Percentiles rank a stretch among this genome's conserved stretches.
Evolutionary conservation across 352 stramenopile genomes (phyloP).

Genomic region (Poterioochromonas sp.): DNA sequence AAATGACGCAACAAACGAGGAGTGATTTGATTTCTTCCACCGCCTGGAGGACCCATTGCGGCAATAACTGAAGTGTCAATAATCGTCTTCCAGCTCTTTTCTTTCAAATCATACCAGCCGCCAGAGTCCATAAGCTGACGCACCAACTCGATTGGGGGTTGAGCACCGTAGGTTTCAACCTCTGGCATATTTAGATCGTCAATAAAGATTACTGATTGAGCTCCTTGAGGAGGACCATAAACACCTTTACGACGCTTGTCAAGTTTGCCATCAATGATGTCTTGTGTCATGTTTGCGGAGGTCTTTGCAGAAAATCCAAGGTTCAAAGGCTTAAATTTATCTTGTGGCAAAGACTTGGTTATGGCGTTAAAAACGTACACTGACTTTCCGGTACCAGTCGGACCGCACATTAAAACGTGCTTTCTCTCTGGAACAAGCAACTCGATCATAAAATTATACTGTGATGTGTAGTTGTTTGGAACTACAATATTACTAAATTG

Average conservation of each 20-base stretch:
- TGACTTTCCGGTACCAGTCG: slow-evolving; percentile 81
- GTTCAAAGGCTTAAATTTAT: slow-evolving; percentile 68
- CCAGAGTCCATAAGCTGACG: slow-evolving; percentile 74
- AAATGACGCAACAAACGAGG: slow-evolving; percentile 79
- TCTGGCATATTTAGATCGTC: slow-evolving; percentile 91
- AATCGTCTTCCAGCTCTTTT: slow-evolving; percentile 78
- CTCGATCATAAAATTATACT: slow-evolving; percentile 72
- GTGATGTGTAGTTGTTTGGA: slow-evolving; percentile 78
- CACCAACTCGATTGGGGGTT: slow-evolving; percentile 80
- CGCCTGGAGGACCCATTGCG: slow-evolving; percentile 78
- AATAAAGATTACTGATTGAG: slow-evolving; percentile 72
- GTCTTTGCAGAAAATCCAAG: slow-evolving; percentile 84
- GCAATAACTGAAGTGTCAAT: slow-evolving; percentile 75
- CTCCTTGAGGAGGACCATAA: slow-evolving; percentile 72
- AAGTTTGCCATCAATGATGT: slow-evolving; percentile 87
- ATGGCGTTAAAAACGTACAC: slow-evolving; percentile 73
- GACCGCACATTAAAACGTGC: slow-evolving; percentile 75
- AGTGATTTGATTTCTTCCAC: slow-evolving; percentile 74
- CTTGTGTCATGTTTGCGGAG: slow-evolving; percentile 83
- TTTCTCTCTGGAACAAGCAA: slow-evolving; percentile 65
- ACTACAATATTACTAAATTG: slow-evolving; percentile 83
- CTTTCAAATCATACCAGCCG: slow-evolving; percentile 83
- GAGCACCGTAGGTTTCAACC: slow-evolving; percentile 80
- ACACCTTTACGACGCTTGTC: slow-evolving; percentile 81
- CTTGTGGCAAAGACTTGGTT: slow-evolving; percentile 57